Percentiles rank a stretch among this genome's conserved stretches.
phyloP scores from a whole-genome alignment of 495 filamentous ascomycete genomes.

The Penicillium ochrochloron region DNA sequence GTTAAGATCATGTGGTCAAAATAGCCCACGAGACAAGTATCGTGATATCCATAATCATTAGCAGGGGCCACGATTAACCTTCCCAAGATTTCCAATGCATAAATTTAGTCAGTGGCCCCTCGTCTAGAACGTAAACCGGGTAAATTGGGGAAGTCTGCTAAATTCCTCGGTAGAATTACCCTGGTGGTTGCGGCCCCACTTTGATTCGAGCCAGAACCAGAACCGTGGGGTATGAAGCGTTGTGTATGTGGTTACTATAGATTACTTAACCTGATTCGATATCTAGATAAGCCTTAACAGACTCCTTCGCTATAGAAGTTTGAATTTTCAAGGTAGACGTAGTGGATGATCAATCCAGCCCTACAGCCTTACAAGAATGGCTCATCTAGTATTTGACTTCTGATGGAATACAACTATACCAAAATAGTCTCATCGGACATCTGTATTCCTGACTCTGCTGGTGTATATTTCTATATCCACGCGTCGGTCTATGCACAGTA shows the following conservation, averaged over 20 bases:
- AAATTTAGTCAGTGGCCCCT: constrained; percentile 1
- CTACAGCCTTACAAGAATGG: background rate
- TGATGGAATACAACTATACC: background rate
- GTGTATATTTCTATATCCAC: constrained; percentile 18
- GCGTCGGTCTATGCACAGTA: constrained; percentile 23
- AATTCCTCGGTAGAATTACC: constrained; percentile 13
- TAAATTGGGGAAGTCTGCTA: constrained; percentile 14
- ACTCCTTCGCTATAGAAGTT: background rate
- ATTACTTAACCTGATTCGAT: background rate
- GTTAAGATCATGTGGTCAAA: background rate
- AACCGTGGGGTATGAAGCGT: background rate
- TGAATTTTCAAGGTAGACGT: background rate
- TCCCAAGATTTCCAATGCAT: constrained; percentile 5
- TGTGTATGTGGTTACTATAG: no score
- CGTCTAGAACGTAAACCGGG: constrained; percentile 10
- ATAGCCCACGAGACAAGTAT: background rate
- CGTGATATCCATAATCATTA: background rate
- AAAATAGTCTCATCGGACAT: background rate
- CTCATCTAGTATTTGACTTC: background rate
- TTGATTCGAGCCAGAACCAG: background rate
- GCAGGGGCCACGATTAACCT: background rate
- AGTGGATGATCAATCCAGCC: background rate
- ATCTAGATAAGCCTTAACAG: background rate
- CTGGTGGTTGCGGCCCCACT: background rate
- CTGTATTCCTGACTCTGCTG: background rate